Percentiles rank a stretch among this genome's conserved stretches.
Conservation (phyloP, 2,329 filamentous ascomycete genomes). For the Cladosporium sp. region DNA sequence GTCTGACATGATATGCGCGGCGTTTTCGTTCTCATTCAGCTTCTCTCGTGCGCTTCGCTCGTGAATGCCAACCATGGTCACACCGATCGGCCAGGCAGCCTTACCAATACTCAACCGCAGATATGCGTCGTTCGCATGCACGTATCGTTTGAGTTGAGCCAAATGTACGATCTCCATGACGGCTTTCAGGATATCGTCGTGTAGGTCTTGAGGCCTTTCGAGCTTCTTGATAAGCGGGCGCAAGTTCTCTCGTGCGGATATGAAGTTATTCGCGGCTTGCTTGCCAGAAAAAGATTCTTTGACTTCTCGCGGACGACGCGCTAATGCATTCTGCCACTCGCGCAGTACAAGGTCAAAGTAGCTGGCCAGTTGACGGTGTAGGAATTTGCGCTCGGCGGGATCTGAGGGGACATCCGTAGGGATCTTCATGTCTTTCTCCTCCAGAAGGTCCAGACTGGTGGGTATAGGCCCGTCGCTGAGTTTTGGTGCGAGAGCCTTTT, state of each 20-base stretch:
- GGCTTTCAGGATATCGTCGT: conserved; percentile 59
- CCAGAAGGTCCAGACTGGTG: conserved; percentile 71
- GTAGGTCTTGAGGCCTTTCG: conserved; percentile 72
- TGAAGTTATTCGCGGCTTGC: conserved; percentile 75
- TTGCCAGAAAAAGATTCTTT: conserved; percentile 73
- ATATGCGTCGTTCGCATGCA: conserved; percentile 95
- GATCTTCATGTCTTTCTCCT: conserved; percentile 86
- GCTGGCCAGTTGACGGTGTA: conserved; percentile 82
- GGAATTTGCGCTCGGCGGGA: conserved; percentile 57
- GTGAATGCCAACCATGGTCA: conserved; percentile 99
- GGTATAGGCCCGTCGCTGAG: conserved; percentile 74
- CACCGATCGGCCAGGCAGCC: conserved; percentile 90
- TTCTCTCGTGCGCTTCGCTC: conserved; percentile 94
- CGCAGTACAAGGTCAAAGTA: conserved; percentile 95
- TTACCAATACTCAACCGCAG: conserved; percentile 72
- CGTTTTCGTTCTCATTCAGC: conserved; percentile 66
- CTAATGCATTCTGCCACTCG: conserved; percentile 78
- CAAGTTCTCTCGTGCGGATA: conserved; percentile 82
- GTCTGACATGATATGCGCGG: conserved; percentile 91
- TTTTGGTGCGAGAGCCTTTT: conserved; percentile 30
- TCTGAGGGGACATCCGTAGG: conserved; percentile 56
- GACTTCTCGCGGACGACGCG: conserved; percentile 48
- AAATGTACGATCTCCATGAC: conserved; percentile 88
- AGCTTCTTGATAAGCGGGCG: conserved; percentile 83
- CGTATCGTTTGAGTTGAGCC: conserved; percentile 84